These are phyloP conservation scores for Centaurea solstitialis DNA, from an alignment of 129 eudicot genomes.

Conservation along the genomic window DNA sequence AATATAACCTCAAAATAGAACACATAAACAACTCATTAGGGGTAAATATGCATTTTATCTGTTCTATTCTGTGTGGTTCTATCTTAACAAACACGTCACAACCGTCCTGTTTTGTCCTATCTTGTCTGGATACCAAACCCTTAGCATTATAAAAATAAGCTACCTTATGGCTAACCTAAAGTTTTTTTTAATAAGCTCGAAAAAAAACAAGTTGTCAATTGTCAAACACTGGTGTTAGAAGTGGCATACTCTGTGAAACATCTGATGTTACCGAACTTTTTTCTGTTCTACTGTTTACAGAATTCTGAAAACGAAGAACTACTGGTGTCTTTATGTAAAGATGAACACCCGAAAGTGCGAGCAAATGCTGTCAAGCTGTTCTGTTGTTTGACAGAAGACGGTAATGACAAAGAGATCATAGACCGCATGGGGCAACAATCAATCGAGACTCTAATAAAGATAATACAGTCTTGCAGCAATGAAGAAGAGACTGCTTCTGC, in stretches of 20 bases:
- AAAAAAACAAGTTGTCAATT: not conserved
- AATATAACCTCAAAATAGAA: no score
- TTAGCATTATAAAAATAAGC: not conserved
- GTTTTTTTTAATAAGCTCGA: not conserved
- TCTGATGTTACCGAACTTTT: not conserved
- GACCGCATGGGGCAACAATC: slow-evolving; percentile 45
- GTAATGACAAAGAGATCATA: slow-evolving; percentile 36
- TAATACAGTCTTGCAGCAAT: slow-evolving; percentile 40
- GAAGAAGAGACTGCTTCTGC: slow-evolving; percentile 63
- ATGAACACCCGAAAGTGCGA: slow-evolving; percentile 42
- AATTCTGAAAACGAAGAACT: slow-evolving; percentile 37
- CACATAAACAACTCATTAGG: no score
- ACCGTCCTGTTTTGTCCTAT: no score
- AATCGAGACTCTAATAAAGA: slow-evolving; percentile 39
- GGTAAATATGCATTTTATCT: no score
- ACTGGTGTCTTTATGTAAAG: slow-evolving; percentile 46
- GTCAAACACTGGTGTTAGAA: no score
- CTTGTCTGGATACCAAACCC: no score
- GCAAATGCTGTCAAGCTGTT: slow-evolving; percentile 58
- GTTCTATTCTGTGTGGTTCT: no score
- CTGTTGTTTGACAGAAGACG: slow-evolving; percentile 56
- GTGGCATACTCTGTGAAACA: no score
- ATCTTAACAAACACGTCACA: no score
- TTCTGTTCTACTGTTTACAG: slow-evolving; percentile 34
- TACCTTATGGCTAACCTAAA: not conserved